Evolutionary conservation across 1,139 yeast species (phyloP), one percentile per base, ranked within the genome.

Genomic region (Lodderomyces parapsilosis): DNA sequence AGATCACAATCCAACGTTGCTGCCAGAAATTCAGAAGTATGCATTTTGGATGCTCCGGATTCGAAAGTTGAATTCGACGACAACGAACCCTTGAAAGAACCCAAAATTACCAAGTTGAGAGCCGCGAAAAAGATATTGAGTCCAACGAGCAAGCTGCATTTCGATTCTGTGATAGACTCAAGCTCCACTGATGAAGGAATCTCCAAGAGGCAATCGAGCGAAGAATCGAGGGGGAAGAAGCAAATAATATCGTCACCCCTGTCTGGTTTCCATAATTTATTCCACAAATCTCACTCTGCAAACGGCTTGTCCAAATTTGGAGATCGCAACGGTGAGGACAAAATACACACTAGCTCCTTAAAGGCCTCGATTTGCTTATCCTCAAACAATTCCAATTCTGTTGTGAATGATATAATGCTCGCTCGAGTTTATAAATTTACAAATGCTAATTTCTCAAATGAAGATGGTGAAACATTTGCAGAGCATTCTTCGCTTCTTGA

Each of bases 331-430:
- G 18, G 24, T 9, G 33, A 44, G 3, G 49, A 52, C 36, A 20
- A 49, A 41, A 31, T 48, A 44, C 19, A 49, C n/a, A 6, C 30
- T 6, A 8, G 55, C 17, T 18, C 30, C 6, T 46, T 53, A 14
- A 50, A 70, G 45, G 54, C 62, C 1, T 54, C 66, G 1, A 49
- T 71, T n/a, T 56, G 63, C 4, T 55, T 71, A 18, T 70, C 76
- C 0, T 71, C 76, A 1, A 70, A 64, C 46, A 71, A 64, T 47
- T 70, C 76, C 15, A 72, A 71, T 48, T 70, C 76, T 4, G 54
- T 54, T 17, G 60, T 72, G n/a, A 53, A 67, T 0, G 76, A 72
- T 45, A 50, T 60, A 1, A 55, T 53, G 33, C 59, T 63, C 41
- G 78, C 76, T 1, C 54, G 58, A 47, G 50, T 68, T 5, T 70